These are phyloP conservation scores for Kodamaea suecica DNA, from an alignment of 1,139 yeast genomes.

Conservation along the genomic window DNA sequence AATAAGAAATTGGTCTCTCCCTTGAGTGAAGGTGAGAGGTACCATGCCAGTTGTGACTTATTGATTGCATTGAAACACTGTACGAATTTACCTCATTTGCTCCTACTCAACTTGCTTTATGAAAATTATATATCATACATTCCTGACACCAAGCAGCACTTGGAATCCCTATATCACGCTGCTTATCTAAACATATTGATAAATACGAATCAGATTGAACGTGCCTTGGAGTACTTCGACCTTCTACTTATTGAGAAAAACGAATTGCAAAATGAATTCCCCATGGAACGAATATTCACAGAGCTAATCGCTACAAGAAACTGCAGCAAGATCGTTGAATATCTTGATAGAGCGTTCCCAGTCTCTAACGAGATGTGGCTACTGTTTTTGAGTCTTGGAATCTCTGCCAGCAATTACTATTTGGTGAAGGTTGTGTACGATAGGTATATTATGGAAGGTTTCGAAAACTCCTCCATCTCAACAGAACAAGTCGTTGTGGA, in stretches of 20 bases:
- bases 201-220: constrained; percentile 23
- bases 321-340: constrained; percentile 1
- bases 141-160: constrained; percentile 4
- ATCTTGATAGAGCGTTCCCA: neutral
- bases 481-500: constrained; percentile 25
- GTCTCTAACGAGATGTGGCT: constrained; percentile 21
- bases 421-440: constrained; percentile 31
- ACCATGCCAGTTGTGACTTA: constrained; percentile 9
- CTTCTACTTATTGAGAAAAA: constrained; percentile 3
- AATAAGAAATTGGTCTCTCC: constrained; percentile 12
- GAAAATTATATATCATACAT: constrained; percentile 14
- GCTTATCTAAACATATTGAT: constrained; percentile 25
- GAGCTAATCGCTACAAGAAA: neutral
- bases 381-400: constrained; percentile 22
- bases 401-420: constrained; percentile 23
- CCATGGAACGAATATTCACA: constrained; percentile 1
- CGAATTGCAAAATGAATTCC: constrained; percentile 6
- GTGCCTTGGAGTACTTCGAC: constrained; percentile 24
- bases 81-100: constrained; percentile 17
- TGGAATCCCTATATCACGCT: constrained; percentile 19
- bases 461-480: constrained; percentile 19
- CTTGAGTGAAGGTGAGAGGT: constrained; percentile 10
- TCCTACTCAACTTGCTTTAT: constrained; percentile 21
- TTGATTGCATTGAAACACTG: constrained; percentile 14
- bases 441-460: constrained; percentile 29